Evolutionary conservation across 805 yeast species (phyloP).

Genomic region (Pichia gijzeniarum): DNA sequence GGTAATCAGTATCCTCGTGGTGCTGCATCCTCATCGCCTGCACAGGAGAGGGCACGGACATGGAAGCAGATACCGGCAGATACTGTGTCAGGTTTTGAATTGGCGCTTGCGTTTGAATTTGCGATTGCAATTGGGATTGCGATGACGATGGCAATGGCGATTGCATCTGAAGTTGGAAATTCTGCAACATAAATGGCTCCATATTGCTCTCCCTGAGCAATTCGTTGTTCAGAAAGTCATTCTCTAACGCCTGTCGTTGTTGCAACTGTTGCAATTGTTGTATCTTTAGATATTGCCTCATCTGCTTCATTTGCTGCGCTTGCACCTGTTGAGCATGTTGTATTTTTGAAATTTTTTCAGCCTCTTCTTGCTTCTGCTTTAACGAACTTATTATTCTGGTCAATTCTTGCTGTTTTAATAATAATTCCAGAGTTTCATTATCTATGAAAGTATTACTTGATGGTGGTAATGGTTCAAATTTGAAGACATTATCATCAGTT

Average conservation of each 20-base stretch:
- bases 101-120: background rate
- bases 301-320: conserved; percentile 1
- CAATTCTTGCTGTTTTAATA: conserved; percentile 8
- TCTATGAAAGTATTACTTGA: background rate
- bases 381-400: conserved; percentile 2
- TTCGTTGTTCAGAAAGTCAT: conserved; percentile 1
- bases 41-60: too few species aligned
- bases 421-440: conserved; percentile 6
- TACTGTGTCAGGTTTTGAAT: background rate
- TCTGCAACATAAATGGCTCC: background rate
- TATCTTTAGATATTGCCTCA: conserved; percentile 4
- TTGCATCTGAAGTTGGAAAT: background rate
- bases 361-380: conserved; percentile 6
- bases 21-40: too few species aligned
- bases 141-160: too few species aligned
- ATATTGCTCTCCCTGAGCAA: background rate
- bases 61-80: too few species aligned
- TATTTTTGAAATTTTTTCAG: conserved; percentile 1
- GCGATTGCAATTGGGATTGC: background rate
- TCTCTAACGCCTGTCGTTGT: conserved; percentile 7
- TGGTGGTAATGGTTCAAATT: background rate
- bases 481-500: too few species aligned
- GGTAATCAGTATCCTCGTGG: conserved; percentile 12
- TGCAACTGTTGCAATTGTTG: conserved; percentile 5
- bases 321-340: background rate